Conservation (phyloP, 2,329 filamentous ascomycete species). For the Paramyrothecium sp. region DNA sequence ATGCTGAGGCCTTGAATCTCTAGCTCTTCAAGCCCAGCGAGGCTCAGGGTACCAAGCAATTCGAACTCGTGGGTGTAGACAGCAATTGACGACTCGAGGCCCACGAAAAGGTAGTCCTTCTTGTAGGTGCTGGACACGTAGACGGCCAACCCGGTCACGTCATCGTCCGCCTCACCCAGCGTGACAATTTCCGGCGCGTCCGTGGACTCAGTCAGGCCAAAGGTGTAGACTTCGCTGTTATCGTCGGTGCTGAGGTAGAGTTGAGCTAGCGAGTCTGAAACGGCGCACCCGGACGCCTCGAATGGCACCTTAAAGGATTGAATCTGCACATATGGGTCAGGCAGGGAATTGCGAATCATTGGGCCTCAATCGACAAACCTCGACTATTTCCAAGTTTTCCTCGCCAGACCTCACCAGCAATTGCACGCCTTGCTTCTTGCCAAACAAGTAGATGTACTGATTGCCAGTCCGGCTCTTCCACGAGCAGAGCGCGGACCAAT, state of each 20-base stretch:
- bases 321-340: constrained; percentile 18
- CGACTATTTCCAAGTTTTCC: constrained; percentile 30
- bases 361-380: constrained; percentile 19
- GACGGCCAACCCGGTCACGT: constrained; percentile 38
- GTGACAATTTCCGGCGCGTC: constrained; percentile 29
- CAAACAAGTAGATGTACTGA: constrained; percentile 44
- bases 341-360: not conserved
- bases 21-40: constrained; percentile 38
- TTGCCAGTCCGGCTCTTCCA: constrained; percentile 41
- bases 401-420: constrained; percentile 31
- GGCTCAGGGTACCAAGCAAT: constrained; percentile 30
- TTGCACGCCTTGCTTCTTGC: constrained; percentile 37
- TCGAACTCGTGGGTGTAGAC: constrained; percentile 36
- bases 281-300: constrained; percentile 42
- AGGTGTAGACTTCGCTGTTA: constrained; percentile 32
- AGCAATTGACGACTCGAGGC: constrained; percentile 32
- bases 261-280: constrained; percentile 29
- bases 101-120: constrained; percentile 38
- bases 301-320: constrained; percentile 40
- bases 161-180: constrained; percentile 32
- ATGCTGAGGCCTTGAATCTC: constrained; percentile 39
- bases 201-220: constrained; percentile 37
- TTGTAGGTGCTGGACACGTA: constrained; percentile 29
- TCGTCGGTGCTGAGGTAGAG: constrained; percentile 41
- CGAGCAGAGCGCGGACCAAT: constrained; percentile 45